Base-by-base conservation (phyloP, 164 flowering plant genomes). In the Houttuynia cordata region DNA sequence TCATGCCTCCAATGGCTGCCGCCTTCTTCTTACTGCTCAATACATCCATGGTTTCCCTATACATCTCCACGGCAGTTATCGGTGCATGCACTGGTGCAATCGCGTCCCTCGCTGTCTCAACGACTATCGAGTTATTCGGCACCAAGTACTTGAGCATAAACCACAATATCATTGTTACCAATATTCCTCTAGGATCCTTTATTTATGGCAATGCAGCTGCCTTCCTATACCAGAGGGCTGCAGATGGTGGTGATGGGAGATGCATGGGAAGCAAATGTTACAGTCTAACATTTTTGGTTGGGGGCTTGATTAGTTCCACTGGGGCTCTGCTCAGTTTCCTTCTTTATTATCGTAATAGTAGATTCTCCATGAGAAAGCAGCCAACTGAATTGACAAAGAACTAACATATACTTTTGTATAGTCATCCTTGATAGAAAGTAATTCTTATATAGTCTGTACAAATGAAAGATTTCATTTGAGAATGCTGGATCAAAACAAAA, bases 151-250 rank as follows among this genome's bases (percentile, higher is more conserved):
- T 93, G 62, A 74, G 94, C 10, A 66, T 90, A 1, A 93, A 93
- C 64, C 98, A 93, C 60, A 93, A 93, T 39, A 70, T 93, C 1
- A 61, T 93, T 51, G 88, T 93, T 1, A 80, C 79, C 0, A 93
- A 90, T 37, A 93, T 93, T 24, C 96, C 98, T 0, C 57, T 93
- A 0, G 98, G 98, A 0, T 93, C 98, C 1, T 83, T 86, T 52
- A 9, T 81, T 2, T 90, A 82, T 42, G 97, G 97, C 4, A 77
- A 70, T 65, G n/a, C 72, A 21, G 91, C 98, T 0, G 94, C 92
- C 5, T 7, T 79, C 51, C 39, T 83, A 7, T 93, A 93, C 66
- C 77, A 62, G 53, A 71, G 54, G 56, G 73, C 70, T 66, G 72
- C 75, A 10, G 42, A 58, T 34, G 73, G 20, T 6, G 53, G 45